These are phyloP conservation scores for Scutellaria galericulata DNA, from an alignment of 257 asterid genomes.

Conservation along the genomic window DNA sequence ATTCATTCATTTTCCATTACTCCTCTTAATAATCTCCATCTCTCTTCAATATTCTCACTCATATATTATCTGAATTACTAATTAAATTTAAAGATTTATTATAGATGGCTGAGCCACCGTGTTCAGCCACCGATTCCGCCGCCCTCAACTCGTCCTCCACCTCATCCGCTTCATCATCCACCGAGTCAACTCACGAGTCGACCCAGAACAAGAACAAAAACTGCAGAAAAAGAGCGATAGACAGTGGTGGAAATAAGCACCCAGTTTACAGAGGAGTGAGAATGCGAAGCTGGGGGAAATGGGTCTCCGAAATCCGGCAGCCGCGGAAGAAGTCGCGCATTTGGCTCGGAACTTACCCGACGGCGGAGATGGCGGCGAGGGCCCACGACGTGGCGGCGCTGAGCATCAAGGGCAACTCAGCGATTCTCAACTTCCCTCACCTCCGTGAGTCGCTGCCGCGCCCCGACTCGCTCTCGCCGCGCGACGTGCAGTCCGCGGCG, in stretches of 20 bases:
- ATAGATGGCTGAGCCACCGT: slow-evolving; percentile 43
- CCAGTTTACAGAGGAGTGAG: slow-evolving; percentile 73
- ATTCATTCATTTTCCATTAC: slow-evolving; percentile 23
- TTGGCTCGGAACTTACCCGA: slow-evolving; percentile 75
- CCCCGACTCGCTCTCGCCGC: slow-evolving; percentile 57
- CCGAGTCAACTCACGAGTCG: slow-evolving; percentile 28
- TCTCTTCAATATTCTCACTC: slow-evolving; percentile 22
- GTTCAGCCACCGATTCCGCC: background rate
- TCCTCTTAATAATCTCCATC: background rate
- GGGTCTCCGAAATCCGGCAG: slow-evolving; percentile 82
- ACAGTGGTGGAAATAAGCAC: slow-evolving; percentile 50
- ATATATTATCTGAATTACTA: too few relatives aligned
- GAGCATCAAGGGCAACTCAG: slow-evolving; percentile 56
- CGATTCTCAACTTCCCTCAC: slow-evolving; percentile 63
- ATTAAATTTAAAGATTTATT: too few relatives aligned
- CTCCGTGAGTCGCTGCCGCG: slow-evolving; percentile 61
- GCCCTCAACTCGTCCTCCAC: slow-evolving; percentile 27
- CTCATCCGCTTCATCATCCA: slow-evolving; percentile 2
- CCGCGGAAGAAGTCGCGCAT: slow-evolving; percentile 73
- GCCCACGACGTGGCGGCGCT: slow-evolving; percentile 82
- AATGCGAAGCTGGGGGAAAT: slow-evolving; percentile 82
- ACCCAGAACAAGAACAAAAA: background rate
- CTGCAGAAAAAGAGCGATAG: slow-evolving; percentile 17
- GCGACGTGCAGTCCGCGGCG: slow-evolving; percentile 72
- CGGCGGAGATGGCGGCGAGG: slow-evolving; percentile 80